Base-by-base conservation (phyloP, 495 filamentous ascomycete genomes). In the Xanthoparmelia taractica region DNA sequence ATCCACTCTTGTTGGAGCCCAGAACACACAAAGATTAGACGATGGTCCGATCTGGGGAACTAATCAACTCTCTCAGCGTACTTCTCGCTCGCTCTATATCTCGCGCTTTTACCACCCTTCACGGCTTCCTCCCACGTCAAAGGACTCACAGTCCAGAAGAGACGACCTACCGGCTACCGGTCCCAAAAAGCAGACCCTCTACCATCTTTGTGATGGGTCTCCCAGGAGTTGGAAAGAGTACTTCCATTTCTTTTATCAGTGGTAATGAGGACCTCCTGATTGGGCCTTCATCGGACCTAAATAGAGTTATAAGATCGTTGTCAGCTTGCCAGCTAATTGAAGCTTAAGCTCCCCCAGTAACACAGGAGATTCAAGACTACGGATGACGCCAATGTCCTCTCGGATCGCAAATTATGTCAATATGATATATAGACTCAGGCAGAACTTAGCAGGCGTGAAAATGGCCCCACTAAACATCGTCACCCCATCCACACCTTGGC, bases 161-260 rank as follows among this genome's bases (percentile, higher is more conserved):
- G 15, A 12, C 2, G n/a, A n/a, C n/a, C n/a, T 38, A 12, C 10
- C 8, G 10, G 11, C 37, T 38, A 13, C 37, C 11, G 8, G 37
- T 13, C 37, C 37, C 37, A 38, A 38, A 13, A 38, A 38, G 10
- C 37, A 12, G 2, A 38, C 10, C 15, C 37, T 65, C 5, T 61
- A 63, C 77, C n/a, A 77, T 78, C 33, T 70, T 73, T 2, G 71
- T 79, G 15, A 78, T 81, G 76, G 76, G 79, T 6, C 61, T 75
- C 12, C 77, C 77, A 13, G 77, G 77, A 2, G 66, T 72, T 0
- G 76, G 76, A 8, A 79, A 79, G 60, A 77, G 73, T 56, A 68
- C 74, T 4, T 75, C 78, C 56, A 76, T 78, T 11, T 68, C 67
- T 10, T 41, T 66, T 6, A 63, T 69, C 34, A 68, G 73, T 3